phyloP scores from a whole-genome alignment of 768 basidiomycete genomes.

The Tephrocybe sp. region DNA sequence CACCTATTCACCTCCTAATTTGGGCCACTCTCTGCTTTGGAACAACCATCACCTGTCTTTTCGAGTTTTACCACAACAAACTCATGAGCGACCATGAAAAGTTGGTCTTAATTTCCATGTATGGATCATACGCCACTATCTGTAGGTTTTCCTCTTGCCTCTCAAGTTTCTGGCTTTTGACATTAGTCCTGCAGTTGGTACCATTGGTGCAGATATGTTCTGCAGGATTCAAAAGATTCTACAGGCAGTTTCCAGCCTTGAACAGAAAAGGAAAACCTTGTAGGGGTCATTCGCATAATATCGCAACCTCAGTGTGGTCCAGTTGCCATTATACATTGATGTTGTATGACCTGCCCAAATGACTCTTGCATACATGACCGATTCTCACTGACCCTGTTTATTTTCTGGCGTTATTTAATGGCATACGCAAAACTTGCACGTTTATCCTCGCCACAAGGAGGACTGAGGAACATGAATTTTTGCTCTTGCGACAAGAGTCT shows the following conservation, averaged over 20 bases:
- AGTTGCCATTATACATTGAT: too few relatives aligned
- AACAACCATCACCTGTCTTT: conserved; percentile 21
- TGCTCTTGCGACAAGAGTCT: too few relatives aligned
- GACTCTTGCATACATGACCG: too few relatives aligned
- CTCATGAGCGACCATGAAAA: conserved; percentile 20
- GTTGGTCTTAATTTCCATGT: conserved; percentile 15
- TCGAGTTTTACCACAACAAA: conserved; percentile 20
- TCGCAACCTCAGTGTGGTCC: too few relatives aligned
- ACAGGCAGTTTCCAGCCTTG: conserved; percentile 4
- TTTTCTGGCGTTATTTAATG: too few relatives aligned
- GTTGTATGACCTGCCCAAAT: too few relatives aligned
- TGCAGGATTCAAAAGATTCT: conserved; percentile 19
- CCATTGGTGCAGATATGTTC: conserved; percentile 21
- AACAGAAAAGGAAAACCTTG: conserved; percentile 4
- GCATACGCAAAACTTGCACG: too few relatives aligned
- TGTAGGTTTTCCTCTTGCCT: conserved; percentile 9
- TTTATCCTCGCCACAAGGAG: too few relatives aligned
- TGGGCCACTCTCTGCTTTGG: conserved; percentile 18
- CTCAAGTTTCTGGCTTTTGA: neutral
- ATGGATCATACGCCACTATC: conserved; percentile 17
- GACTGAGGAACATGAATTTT: too few relatives aligned
- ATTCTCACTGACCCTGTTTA: too few relatives aligned
- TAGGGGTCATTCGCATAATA: too few relatives aligned
- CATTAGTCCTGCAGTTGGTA: conserved; percentile 9
- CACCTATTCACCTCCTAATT: conserved; percentile 17